Conservation (phyloP, 768 basidiomycete genomes). For the Russula dissimulans region DNA sequence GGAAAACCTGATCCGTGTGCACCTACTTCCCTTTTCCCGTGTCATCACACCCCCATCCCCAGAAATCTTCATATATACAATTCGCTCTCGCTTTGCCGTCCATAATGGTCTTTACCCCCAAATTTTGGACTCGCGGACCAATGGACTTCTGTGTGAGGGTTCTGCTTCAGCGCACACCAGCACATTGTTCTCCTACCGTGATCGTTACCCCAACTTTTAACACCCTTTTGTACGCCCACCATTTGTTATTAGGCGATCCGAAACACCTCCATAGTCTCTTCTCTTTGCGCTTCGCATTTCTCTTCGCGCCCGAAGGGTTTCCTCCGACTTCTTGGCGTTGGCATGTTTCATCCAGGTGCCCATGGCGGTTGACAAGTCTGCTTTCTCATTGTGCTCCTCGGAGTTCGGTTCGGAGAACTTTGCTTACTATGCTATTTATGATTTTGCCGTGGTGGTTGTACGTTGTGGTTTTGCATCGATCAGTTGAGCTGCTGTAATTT, state of each 20-base stretch:
- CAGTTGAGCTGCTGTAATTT: background rate
- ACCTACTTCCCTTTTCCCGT: background rate
- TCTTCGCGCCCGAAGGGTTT: background rate
- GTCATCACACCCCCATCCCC: background rate
- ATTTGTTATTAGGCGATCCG: background rate
- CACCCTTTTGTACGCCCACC: background rate
- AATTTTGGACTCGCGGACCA: background rate
- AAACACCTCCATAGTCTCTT: background rate
- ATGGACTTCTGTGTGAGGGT: background rate
- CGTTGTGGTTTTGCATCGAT: background rate
- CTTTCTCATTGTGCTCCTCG: background rate
- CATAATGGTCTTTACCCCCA: background rate
- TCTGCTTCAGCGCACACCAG: background rate
- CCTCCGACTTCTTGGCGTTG: background rate
- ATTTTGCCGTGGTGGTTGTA: background rate
- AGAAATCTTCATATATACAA: background rate
- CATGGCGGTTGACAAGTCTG: background rate
- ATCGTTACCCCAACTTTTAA: background rate
- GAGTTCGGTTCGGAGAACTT: background rate
- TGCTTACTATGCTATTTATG: slow-evolving; percentile 1
- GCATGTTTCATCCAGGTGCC: background rate
- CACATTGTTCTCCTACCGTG: background rate
- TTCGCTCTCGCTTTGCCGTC: background rate
- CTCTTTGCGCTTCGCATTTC: background rate
- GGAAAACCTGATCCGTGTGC: background rate